phyloP scores from a whole-genome alignment of 208 protist genomes.

The Naegleria lovaniensis region DNA sequence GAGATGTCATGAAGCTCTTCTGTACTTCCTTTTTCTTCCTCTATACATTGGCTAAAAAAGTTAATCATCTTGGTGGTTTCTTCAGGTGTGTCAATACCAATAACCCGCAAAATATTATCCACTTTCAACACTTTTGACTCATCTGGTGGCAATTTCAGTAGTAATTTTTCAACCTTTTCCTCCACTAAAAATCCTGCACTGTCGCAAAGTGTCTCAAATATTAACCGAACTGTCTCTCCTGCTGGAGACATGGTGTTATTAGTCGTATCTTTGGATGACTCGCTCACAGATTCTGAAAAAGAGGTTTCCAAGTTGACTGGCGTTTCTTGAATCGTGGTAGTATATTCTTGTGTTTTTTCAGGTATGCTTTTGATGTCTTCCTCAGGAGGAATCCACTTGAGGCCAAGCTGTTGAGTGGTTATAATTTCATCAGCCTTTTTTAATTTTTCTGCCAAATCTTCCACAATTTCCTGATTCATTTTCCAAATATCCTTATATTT shows the following conservation, averaged over 20 bases:
- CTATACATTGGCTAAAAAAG: slow-evolving; percentile 54
- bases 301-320: not conserved
- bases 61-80: slow-evolving; percentile 76
- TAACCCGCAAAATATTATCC: slow-evolving; percentile 81
- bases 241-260: not conserved
- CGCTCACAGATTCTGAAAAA: not conserved
- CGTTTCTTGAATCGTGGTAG: not conserved
- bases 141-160: slow-evolving; percentile 56
- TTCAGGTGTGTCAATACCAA: slow-evolving; percentile 67
- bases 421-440: slow-evolving; percentile 87
- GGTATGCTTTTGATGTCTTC: not conserved
- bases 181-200: slow-evolving; percentile 78
- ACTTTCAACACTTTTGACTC: slow-evolving; percentile 71
- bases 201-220: slow-evolving; percentile 61
- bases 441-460: slow-evolving; percentile 68
- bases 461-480: slow-evolving; percentile 85
- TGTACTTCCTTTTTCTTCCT: slow-evolving; percentile 4
- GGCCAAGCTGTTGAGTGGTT: slow-evolving; percentile 81
- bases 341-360: not conserved
- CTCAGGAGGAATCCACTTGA: not conserved
- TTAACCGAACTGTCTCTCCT: not conserved
- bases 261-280: not conserved
- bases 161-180: slow-evolving; percentile 59
- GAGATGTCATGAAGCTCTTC: slow-evolving; percentile 63
- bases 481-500: slow-evolving; percentile 84